Base-by-base conservation (phyloP, 2,329 filamentous ascomycete species). In the Aspergillus ochraceus region DNA sequence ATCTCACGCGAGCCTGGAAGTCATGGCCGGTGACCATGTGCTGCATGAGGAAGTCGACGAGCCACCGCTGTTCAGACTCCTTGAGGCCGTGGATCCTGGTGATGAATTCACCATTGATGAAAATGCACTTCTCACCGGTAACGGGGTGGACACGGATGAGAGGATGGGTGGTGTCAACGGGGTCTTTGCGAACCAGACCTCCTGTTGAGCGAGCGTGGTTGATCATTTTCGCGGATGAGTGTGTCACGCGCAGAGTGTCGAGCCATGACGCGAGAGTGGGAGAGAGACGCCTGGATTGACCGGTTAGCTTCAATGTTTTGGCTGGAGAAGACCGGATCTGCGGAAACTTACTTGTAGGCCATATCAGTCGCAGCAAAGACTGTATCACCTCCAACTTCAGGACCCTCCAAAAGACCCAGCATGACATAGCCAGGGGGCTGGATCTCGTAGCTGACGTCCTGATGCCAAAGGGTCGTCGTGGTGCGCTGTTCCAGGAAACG, bases 331-430 rank as follows among this genome's bases (percentile, higher is more conserved):
- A 29, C 6, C 39, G 29, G 47, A 36, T 32, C 6, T 6, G 11
- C 3, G 24, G n/a, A 10, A 36, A 71, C 71, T 63, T 68, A 76
- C 68, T 78, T 75, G 66, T 81, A 81, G 6, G 79, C 79, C 56
- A 77, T 70, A 57, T 77, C 76, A 20, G 79, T 80, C 4, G 75
- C 76, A 1, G 78, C 74, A 66, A 80, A 81, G 52, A 79, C 76
- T 12, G 79, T 81, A 66, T 81, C 79, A 11, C 79, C 79, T 57
- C 79, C 79, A 9, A 82, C 79, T 30, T 83, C 80, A 2, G 81
- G 81, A 6, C 80, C 80, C 54, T 82, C 77, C 24, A 83, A 63
- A 2, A 83, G 74, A 4, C 80, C 80, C 29, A 84, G 68, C 71
- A 81, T 76, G 54, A 80, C 79, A 61, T 81, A 80, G 20, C 76